These are phyloP conservation scores for Lactifluus piperatus DNA, from an alignment of 768 basidiomycete genomes.

Conservation along the genomic window DNA sequence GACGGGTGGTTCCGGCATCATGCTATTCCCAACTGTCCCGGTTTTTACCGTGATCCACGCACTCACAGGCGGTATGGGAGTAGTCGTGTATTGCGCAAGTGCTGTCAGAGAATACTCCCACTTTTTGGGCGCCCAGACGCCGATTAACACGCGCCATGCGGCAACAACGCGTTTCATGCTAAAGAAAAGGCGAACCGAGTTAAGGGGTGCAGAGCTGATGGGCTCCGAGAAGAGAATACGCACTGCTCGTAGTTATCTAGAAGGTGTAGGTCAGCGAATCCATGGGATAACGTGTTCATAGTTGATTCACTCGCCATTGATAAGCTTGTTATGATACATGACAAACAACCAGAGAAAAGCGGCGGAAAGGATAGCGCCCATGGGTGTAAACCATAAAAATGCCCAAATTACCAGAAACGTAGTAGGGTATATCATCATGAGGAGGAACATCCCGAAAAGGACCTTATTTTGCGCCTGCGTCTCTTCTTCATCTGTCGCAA, in stretches of 20 bases:
- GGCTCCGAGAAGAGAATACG: neutral
- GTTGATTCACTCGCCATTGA: slow-evolving; percentile 58
- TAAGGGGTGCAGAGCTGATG: slow-evolving; percentile 16
- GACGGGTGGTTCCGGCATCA: slow-evolving; percentile 16
- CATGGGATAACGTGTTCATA: neutral
- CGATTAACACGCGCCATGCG: slow-evolving; percentile 95
- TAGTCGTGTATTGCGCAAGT: slow-evolving; percentile 64
- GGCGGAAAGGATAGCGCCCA: slow-evolving; percentile 66
- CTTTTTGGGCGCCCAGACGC: slow-evolving; percentile 80
- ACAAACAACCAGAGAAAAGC: slow-evolving; percentile 67
- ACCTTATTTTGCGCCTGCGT: slow-evolving; percentile 97
- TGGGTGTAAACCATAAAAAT: slow-evolving; percentile 62
- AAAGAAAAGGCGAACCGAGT: neutral
- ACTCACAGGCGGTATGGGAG: slow-evolving; percentile 54
- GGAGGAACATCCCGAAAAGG: slow-evolving; percentile 68
- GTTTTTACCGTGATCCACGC: slow-evolving; percentile 55
- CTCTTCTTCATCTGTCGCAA: slow-evolving; percentile 84
- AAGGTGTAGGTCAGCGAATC: neutral
- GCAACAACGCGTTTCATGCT: slow-evolving; percentile 79
- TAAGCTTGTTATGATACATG: slow-evolving; percentile 75
- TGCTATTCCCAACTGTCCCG: slow-evolving; percentile 24
- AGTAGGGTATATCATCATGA: slow-evolving; percentile 72
- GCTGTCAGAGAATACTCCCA: slow-evolving; percentile 77
- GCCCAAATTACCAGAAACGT: slow-evolving; percentile 84
- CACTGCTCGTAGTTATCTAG: slow-evolving; percentile 75